Base-by-base conservation (phyloP, 192 early-diverging fungal genomes). In the Phycomyces nitens region DNA sequence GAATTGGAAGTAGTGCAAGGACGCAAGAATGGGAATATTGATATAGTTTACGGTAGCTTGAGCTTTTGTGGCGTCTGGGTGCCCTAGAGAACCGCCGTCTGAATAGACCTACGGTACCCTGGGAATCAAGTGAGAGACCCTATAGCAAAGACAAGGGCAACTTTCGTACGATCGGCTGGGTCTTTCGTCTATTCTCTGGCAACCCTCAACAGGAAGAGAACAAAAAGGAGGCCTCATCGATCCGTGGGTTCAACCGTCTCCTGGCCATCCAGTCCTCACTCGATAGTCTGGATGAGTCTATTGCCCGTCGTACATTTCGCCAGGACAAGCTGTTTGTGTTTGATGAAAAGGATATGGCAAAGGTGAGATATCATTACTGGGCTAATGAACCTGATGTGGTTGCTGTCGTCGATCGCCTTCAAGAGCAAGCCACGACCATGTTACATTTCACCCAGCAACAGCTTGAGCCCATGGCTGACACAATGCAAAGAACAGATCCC, bases 261-360 rank as follows among this genome's bases (percentile, higher is more conserved):
- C 60, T 86, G n/a, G 84, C 80, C 1, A 84, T 86, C 64, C 84
- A 86, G 60, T 78, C 76, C 52, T 77, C 80, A 34, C 63, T 86
- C 14, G 84, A 86, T 62, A 77, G 80, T 23, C 67, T 86, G 39
- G 84, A 86, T 26, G 84, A 86, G 53, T 69, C 59, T 15, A 73
- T 86, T 16, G 84, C 79, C 16, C 71, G 84, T 23, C 75, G 66
- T 15, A 62, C 70, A 8, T 84, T 84, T 58, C 68, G 76, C 10
- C 68, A 79, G 1, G 67, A 80, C 20, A 69, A 79, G 1, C 50
- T 84, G 43, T 77, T 80, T 23, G 54, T 82, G 39, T 83, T 77
- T 57, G 72, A 86, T 66, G 82, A 84, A 43, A 62, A 73, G 20
- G 58, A 59, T 5, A 60, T 86, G 60, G 71, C 70, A 51, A 53